Evolutionary conservation across 257 asterid species (phyloP).

Genomic region (Penstemon davidsonii): DNA sequence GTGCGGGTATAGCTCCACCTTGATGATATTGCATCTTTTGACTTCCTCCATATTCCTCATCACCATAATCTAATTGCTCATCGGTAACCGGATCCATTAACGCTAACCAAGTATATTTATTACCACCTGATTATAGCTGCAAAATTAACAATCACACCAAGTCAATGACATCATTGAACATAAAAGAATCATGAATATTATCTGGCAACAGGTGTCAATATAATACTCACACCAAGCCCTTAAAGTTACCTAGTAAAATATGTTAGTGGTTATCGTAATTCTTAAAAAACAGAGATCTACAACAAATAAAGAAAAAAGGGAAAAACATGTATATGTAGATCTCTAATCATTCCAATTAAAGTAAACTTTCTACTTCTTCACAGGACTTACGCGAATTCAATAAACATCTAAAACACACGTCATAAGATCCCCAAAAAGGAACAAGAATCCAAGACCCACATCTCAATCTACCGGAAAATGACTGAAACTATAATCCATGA

Average conservation of each 20-base stretch:
- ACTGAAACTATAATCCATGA: neutral
- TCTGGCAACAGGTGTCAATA: neutral
- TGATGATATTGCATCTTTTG: slow-evolving; percentile 68
- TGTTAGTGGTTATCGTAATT: neutral
- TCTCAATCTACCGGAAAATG: neutral
- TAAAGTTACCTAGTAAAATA: slow-evolving; percentile 9
- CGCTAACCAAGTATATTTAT: slow-evolving; percentile 26
- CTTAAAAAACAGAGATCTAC: slow-evolving; percentile 15
- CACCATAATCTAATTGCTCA: slow-evolving; percentile 70
- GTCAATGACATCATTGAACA: slow-evolving; percentile 16
- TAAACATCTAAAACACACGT: neutral
- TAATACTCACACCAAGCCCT: neutral
- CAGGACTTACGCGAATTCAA: neutral
- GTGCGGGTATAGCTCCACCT: slow-evolving; percentile 74
- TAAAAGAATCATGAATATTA: neutral
- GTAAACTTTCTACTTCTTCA: slow-evolving; percentile 18
- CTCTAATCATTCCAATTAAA: neutral
- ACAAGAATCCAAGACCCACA: slow-evolving; percentile 15
- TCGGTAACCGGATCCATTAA: slow-evolving; percentile 67
- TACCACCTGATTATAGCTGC: slow-evolving; percentile 39
- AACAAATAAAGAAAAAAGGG: neutral
- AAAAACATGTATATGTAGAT: neutral
- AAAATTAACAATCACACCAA: slow-evolving; percentile 25
- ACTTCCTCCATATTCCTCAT: slow-evolving; percentile 63
- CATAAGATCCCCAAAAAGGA: neutral